Conservation (phyloP, 148 eudicot species). For the Euryodendron excelsum region DNA sequence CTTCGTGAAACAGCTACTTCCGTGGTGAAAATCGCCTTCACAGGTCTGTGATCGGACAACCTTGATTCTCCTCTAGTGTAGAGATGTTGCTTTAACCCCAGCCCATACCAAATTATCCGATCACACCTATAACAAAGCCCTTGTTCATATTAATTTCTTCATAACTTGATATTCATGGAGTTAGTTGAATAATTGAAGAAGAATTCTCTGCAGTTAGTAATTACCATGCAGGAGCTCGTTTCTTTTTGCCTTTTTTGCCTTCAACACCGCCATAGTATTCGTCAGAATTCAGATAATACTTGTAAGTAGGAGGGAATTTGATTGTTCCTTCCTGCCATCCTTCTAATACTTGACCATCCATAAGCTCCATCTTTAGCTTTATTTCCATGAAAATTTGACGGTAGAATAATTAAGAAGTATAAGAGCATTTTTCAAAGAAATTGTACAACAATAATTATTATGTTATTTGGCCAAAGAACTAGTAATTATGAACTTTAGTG, state of each 20-base stretch:
- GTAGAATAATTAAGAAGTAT: neutral
- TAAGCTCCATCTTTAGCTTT: conserved; percentile 33
- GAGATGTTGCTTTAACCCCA: conserved; percentile 35
- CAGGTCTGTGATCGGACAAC: conserved; percentile 55
- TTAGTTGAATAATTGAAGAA: no score
- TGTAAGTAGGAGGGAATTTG: conserved; percentile 56
- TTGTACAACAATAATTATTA: neutral
- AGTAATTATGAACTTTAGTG: no score
- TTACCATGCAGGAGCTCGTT: conserved; percentile 54
- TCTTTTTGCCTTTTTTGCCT: conserved; percentile 31
- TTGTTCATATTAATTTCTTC: neutral
- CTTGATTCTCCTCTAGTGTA: conserved; percentile 40
- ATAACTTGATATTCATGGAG: neutral
- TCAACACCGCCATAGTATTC: conserved; percentile 32
- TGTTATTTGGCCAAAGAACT: no score
- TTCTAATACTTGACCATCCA: conserved; percentile 44
- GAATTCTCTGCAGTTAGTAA: neutral
- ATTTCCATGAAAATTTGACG: conserved; percentile 12
- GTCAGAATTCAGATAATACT: conserved; percentile 43
- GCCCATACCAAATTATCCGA: conserved; percentile 47
- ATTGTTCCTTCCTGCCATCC: conserved; percentile 55
- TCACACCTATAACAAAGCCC: conserved; percentile 38
- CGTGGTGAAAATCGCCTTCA: conserved; percentile 36
- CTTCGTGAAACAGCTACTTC: conserved; percentile 12
- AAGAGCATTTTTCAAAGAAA: neutral